A percentile compares a stretch with the other conserved stretches of the same genome.
These are phyloP conservation scores for Sporisorium sorghi DNA, from an alignment of 1,284 basidiomycete species.

Conservation along the genomic window DNA sequence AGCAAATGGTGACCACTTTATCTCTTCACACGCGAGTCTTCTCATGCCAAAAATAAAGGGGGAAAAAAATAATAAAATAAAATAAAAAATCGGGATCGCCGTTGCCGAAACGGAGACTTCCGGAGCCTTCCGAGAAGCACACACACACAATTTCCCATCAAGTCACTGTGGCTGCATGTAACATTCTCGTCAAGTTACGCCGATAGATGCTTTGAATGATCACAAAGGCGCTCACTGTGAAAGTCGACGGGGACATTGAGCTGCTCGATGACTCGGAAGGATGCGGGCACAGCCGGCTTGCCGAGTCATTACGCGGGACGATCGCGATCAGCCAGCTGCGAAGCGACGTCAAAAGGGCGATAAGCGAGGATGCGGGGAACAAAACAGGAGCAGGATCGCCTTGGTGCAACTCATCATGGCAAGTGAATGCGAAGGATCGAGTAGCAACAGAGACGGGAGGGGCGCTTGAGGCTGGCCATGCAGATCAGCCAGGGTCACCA, in stretches of 20 bases:
- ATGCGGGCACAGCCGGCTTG: neutral
- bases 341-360: neutral
- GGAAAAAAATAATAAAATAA: neutral
- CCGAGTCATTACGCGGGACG: neutral
- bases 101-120: constrained; percentile 3
- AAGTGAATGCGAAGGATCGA: neutral
- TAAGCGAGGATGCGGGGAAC: neutral
- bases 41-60: neutral
- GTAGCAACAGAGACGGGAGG: neutral
- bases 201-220: neutral
- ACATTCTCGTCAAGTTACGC: neutral
- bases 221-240: too few relatives aligned
- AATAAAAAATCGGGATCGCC: neutral
- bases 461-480: neutral
- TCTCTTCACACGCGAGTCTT: neutral
- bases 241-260: too few relatives aligned
- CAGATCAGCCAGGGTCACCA: neutral
- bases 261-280: neutral
- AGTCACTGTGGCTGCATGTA: too few relatives aligned
- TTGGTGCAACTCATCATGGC: neutral
- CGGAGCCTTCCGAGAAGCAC: constrained; percentile 1
- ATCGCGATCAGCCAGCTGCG: neutral
- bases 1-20: neutral
- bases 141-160: too few relatives aligned
- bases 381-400: neutral